Conservation (phyloP, 225 moss, liverwort and hornwort genomes). For the Physcomitrium patens region DNA sequence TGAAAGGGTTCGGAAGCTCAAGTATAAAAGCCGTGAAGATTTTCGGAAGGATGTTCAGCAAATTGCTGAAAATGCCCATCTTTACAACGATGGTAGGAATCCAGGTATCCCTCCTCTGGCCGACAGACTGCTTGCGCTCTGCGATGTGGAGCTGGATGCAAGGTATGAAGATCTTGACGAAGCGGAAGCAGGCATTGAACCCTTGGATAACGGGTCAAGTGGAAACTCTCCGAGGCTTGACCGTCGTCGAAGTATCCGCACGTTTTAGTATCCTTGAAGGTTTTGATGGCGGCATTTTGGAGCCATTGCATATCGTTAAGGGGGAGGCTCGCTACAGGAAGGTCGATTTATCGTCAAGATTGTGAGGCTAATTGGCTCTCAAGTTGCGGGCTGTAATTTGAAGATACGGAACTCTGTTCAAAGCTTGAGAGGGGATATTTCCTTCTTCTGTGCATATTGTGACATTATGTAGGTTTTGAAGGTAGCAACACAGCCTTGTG, state of each 20-base stretch:
- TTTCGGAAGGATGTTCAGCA: slow-evolving; percentile 89
- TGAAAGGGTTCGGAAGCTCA: slow-evolving; percentile 85
- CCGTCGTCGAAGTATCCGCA: slow-evolving; percentile 50
- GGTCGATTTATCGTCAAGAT: slow-evolving; percentile 30
- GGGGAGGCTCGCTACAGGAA: slow-evolving; percentile 23
- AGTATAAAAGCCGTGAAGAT: slow-evolving; percentile 76
- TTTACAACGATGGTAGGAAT: slow-evolving; percentile 85
- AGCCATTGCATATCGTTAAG: slow-evolving; percentile 7
- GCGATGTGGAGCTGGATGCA: slow-evolving; percentile 67
- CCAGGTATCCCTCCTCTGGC: slow-evolving; percentile 96
- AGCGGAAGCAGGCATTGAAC: slow-evolving; percentile 86
- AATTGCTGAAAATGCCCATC: slow-evolving; percentile 85
- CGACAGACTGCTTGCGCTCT: slow-evolving; percentile 78
- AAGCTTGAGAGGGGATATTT: slow-evolving; percentile 53
- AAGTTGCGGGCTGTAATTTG: slow-evolving; percentile 39
- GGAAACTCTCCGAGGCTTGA: slow-evolving; percentile 49
- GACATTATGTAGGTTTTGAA: slow-evolving; percentile 64
- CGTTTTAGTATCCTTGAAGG: slow-evolving; percentile 30
- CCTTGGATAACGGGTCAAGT: slow-evolving; percentile 58
- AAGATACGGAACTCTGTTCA: slow-evolving; percentile 50
- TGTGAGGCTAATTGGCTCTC: slow-evolving; percentile 33
- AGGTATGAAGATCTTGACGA: slow-evolving; percentile 67
- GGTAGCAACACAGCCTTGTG: slow-evolving; percentile 29
- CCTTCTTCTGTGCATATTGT: slow-evolving; percentile 89
- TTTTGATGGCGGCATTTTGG: slow-evolving; percentile 26